phyloP scores from a whole-genome alignment of 129 eudicot species.

The Smallanthus sonchifolius region DNA sequence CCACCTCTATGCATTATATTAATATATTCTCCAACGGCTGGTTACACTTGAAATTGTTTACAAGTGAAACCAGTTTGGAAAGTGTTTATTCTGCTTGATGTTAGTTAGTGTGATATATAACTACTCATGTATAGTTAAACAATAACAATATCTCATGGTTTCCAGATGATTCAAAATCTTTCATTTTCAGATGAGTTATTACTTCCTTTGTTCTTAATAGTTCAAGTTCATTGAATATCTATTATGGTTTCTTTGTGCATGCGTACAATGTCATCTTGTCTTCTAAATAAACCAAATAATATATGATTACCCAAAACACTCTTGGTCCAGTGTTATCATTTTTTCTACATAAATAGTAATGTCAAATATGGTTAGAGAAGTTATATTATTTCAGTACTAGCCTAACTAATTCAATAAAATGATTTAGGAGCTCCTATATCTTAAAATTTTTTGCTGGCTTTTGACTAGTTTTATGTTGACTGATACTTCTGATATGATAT shows the following conservation, averaged over 20 bases:
- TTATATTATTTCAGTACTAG: not conserved
- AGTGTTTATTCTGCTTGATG: not conserved
- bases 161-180: not conserved
- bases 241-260: not conserved
- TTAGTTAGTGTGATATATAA: not conserved
- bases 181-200: not conserved
- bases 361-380: not conserved
- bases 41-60: not conserved
- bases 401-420: not conserved
- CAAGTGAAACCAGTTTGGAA: not conserved
- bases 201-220: not conserved
- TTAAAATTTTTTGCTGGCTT: not conserved
- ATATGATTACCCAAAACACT: not conserved
- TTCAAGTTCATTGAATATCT: not conserved
- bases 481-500: not conserved
- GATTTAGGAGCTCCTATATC: not conserved
- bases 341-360: not conserved
- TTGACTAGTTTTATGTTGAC: not conserved
- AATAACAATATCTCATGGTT: not conserved
- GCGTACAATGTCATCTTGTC: not conserved
- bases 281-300: not conserved
- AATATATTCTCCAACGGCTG: not conserved
- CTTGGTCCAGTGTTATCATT: not conserved
- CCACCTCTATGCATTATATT: slow-evolving; percentile 8
- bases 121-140: not conserved